Conservation (phyloP, 2,329 filamentous ascomycete species). For the Monosporascus sp. region DNA sequence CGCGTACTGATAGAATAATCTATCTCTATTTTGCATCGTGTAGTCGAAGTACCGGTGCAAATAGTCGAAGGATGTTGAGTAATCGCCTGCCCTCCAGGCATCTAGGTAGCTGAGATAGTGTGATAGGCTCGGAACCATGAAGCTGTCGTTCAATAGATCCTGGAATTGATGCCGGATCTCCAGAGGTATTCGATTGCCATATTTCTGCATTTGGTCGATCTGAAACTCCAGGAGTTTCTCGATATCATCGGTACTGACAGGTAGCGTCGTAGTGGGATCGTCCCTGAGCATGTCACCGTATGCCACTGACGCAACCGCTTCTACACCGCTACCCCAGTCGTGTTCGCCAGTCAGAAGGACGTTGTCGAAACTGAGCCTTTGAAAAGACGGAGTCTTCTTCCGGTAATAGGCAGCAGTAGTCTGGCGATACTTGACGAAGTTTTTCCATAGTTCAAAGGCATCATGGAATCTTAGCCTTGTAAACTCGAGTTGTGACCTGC, state of each 20-base stretch:
- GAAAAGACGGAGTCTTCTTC: slow-evolving; percentile 55
- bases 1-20: slow-evolving; percentile 89
- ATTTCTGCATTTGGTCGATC: slow-evolving; percentile 78
- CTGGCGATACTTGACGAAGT: slow-evolving; percentile 74
- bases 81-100: slow-evolving; percentile 86
- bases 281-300: slow-evolving; percentile 50
- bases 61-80: slow-evolving; percentile 81
- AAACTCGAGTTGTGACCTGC: slow-evolving; percentile 74
- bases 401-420: slow-evolving; percentile 64
- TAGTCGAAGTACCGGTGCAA: slow-evolving; percentile 96
- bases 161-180: slow-evolving; percentile 68
- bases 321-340: slow-evolving; percentile 45
- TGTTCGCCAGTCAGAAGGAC: slow-evolving; percentile 45
- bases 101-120: slow-evolving; percentile 86
- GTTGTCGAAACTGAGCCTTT: slow-evolving; percentile 50
- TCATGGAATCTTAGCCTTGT: slow-evolving; percentile 75
- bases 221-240: slow-evolving; percentile 82
- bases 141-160: slow-evolving; percentile 60
- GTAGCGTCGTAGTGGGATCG: slow-evolving; percentile 32
- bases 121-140: slow-evolving; percentile 63
- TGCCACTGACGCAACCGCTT: slow-evolving; percentile 39
- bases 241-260: slow-evolving; percentile 71
- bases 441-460: slow-evolving; percentile 71
- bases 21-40: slow-evolving; percentile 79
- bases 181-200: slow-evolving; percentile 71